Evolutionary conservation across 805 yeast species (phyloP), one percentile per base, ranked within the genome.

Genomic region (Pichia occidentalis): DNA sequence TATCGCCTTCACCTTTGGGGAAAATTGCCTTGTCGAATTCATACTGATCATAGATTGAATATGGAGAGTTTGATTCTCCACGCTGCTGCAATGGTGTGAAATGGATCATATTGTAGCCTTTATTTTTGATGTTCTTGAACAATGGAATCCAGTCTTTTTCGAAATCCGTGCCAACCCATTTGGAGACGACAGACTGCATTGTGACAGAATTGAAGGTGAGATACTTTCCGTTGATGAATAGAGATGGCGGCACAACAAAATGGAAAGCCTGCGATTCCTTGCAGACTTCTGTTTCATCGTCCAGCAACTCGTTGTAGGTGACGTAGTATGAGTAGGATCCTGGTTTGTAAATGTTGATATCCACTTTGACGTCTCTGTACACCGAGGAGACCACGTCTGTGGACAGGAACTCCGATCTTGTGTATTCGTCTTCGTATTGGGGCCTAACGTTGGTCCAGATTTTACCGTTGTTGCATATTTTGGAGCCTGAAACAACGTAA

Each of bases 91-190:
- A 67, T 0, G 98, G 98, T 5, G 97, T 88, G 58, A 90, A 90
- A 64, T 90, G 98, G 30, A 92, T 67, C 96, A 90, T 85, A 59
- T 92, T 92, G 65, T 90, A 90, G 16, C 92, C 88, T 59, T 92
- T 92, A 7, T 61, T 56, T 12, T 79, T 61, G 31, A 90, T 71
- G 32, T 72, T 71, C 1, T 58, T 56, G 42, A 90, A 83, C 40
- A 83, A 64, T 1, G 61, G 56, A 40, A 75, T 74, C 97, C 97
- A 90, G 11, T 73, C 59, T 2, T 57, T 55, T 4, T 43, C 20
- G 24, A 68, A 56, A 34, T 59, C 59, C 2, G 75, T 70, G 2
- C 97, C 96, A 63, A 88, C 74, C 90, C 96, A 86, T 63, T 90
- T 90, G 27, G 96, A 85, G 4, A 90, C 75, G 28, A 92, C 78